A percentile compares a stretch with the other conserved stretches of the same genome.
Evolutionary conservation across 2,329 filamentous ascomycete species (phyloP).

Genomic region (Diaporthe sp.): DNA sequence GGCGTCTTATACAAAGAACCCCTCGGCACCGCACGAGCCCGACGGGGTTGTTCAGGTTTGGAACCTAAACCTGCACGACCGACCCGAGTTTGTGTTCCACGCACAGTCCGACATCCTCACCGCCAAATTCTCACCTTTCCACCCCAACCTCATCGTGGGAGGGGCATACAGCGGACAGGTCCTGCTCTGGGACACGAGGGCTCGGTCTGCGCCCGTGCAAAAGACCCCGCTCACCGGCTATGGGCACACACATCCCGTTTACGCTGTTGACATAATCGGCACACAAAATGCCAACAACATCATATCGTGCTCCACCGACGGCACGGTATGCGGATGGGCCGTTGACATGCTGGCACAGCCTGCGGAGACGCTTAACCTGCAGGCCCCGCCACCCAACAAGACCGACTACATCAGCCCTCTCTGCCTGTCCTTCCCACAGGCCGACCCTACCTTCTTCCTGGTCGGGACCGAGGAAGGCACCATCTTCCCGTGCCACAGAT

Average conservation of each 20-base stretch:
- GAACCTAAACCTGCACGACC: conserved; percentile 95
- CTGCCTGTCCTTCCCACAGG: conserved; percentile 93
- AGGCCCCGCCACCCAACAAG: conserved; percentile 86
- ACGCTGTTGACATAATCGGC: conserved; percentile 94
- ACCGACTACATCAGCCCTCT: conserved; percentile 96
- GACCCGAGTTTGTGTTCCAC: conserved; percentile 96
- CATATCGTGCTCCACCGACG: conserved; percentile 95
- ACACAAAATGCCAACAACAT: conserved; percentile 99
- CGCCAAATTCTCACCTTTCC: conserved; percentile 98
- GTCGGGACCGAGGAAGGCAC: conserved; percentile 96
- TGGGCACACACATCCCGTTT: conserved; percentile 96
- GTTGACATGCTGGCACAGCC: conserved; percentile 98
- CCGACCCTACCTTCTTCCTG: conserved; percentile 97
- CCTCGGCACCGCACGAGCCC: conserved; percentile 92
- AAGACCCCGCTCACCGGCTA: conserved; percentile 96
- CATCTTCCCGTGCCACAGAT: conserved; percentile 96
- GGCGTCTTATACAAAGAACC: conserved; percentile 97
- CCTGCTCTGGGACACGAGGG: conserved; percentile 95
- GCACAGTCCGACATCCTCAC: conserved; percentile 95
- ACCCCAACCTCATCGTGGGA: conserved; percentile 95
- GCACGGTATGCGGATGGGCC: conserved; percentile 96
- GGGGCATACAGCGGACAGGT: conserved; percentile 98
- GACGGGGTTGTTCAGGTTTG: conserved; percentile 96
- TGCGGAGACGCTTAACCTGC: conserved; percentile 91
- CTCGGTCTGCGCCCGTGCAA: conserved; percentile 89